A percentile compares a stretch with the other conserved stretches of the same genome.
Conservation (phyloP, 1,284 basidiomycete species). For the Wallemia mellicola region DNA sequence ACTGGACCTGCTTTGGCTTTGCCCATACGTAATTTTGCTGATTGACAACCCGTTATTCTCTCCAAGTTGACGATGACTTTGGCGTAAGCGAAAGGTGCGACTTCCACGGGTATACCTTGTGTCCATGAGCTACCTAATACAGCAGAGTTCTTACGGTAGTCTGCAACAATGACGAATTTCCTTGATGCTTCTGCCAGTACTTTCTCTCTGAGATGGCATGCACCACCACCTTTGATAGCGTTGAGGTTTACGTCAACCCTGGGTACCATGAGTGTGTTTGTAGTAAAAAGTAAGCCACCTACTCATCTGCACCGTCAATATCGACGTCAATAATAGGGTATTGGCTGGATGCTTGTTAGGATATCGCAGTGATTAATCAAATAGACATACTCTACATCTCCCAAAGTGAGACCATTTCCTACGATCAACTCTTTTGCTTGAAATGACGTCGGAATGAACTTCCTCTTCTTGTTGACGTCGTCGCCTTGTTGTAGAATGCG, state of each 20-base stretch:
- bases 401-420: conserved; percentile 41
- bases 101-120: conserved; percentile 79
- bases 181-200: conserved; percentile 86
- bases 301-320: conserved; percentile 93
- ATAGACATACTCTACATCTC: conserved; percentile 37
- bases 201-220: conserved; percentile 88
- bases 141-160: conserved; percentile 53
- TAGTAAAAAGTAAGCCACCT: conserved; percentile 13
- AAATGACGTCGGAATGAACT: conserved; percentile 78
- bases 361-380: background rate
- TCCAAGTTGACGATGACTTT: conserved; percentile 45
- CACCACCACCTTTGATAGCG: conserved; percentile 91
- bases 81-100: conserved; percentile 81
- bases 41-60: conserved; percentile 24
- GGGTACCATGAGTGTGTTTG: background rate
- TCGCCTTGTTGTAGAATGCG: conserved; percentile 61
- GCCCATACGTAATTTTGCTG: conserved; percentile 43
- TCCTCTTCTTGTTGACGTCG: conserved; percentile 40
- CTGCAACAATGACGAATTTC: conserved; percentile 48
- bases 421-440: conserved; percentile 90
- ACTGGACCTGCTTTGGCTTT: conserved; percentile 41
- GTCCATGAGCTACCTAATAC: conserved; percentile 21
- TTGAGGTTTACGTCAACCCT: conserved; percentile 70
- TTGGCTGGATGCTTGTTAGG: conserved; percentile 18
- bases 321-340: conserved; percentile 77